Base-by-base conservation (phyloP, 192 early-diverging fungal genomes). In the Backusella mclennaniae region DNA sequence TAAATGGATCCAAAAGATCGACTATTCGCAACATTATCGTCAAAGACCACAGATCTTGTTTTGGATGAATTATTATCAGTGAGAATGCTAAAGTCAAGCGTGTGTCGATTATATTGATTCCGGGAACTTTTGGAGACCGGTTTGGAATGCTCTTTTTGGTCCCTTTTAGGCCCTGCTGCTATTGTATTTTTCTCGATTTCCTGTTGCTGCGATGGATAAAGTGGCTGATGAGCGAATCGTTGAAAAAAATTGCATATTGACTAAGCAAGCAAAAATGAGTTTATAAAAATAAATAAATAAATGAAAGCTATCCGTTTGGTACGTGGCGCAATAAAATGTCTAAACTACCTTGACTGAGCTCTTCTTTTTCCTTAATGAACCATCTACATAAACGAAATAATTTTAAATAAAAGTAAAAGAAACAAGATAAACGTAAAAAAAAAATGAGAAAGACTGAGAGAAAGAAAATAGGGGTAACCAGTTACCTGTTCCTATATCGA, bases 1-100 rank as follows among this genome's bases (percentile, higher is more conserved):
- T 69, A 69, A 23, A 69, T 69, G 7, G 68, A 69, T 21, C 56
- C 56, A 63, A 63, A 63, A 8, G 66, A 69, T 69, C 19, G 38
- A 26, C 68, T 69, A 38, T 19, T 41, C 6, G 36, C n/a, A 41
- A 35, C 4, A 38, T 14, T 23, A 35, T 35, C 35, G 19, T 36
- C 46, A 49, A 49, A 49, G 19, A 21, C 46, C 4, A 49, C 19
- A 19, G 46, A 49, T 49, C n/a, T 35, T 8, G 6, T 23, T 35
- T 38, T 69, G 21, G 23, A 26, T 29, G 56, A 26, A 14, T 2
- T 63, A 29, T 69, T 36, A 3, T 8, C 8, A 9, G 21, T 41
- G 15, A 38, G 35, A 21, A 3, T 39, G 21, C 68, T 69, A 4
- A 41, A 23, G 11, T 69, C 68, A 35, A 69, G 19, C 12, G 68